phyloP scores from a whole-genome alignment of 140 eudicot species.

The Ambrosia hybrid region DNA sequence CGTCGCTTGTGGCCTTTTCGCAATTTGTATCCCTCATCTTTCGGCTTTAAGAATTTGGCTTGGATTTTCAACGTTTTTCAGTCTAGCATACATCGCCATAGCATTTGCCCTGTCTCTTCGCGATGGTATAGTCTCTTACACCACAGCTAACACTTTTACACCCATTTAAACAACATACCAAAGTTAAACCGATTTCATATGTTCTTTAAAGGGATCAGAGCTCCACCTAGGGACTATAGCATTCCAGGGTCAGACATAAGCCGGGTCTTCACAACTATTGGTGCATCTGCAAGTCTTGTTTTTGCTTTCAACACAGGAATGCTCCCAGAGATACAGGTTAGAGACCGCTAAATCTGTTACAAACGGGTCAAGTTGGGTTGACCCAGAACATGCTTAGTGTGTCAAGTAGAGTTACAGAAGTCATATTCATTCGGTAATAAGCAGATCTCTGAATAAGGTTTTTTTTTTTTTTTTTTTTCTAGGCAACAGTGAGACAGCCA shows the following conservation, averaged over 20 bases:
- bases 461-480: conserved; percentile 38
- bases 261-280: conserved; percentile 78
- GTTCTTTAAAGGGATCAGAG: conserved; percentile 49
- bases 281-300: conserved; percentile 94
- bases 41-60: conserved; percentile 86
- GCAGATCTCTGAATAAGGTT: conserved; percentile 33
- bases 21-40: conserved; percentile 77
- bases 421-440: background rate
- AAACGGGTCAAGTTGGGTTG: background rate
- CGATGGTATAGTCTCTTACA: conserved; percentile 66
- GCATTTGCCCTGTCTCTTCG: conserved; percentile 61
- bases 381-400: conserved; percentile 18
- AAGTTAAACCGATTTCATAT: background rate
- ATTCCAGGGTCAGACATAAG: conserved; percentile 58
- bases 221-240: conserved; percentile 81
- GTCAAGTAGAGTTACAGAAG: background rate
- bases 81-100: conserved; percentile 63
- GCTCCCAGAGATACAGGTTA: conserved; percentile 99
- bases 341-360: background rate
- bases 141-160: background rate
- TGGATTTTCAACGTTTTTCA: conserved; percentile 76
- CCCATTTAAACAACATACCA: background rate
- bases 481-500: conserved; percentile 90
- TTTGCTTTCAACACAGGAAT: conserved; percentile 97
- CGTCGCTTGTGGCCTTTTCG: conserved; percentile 71